Percentiles rank a stretch among this genome's conserved stretches.
Conservation (phyloP, 495 filamentous ascomycete genomes). For the Trichoderma reesei region DNA sequence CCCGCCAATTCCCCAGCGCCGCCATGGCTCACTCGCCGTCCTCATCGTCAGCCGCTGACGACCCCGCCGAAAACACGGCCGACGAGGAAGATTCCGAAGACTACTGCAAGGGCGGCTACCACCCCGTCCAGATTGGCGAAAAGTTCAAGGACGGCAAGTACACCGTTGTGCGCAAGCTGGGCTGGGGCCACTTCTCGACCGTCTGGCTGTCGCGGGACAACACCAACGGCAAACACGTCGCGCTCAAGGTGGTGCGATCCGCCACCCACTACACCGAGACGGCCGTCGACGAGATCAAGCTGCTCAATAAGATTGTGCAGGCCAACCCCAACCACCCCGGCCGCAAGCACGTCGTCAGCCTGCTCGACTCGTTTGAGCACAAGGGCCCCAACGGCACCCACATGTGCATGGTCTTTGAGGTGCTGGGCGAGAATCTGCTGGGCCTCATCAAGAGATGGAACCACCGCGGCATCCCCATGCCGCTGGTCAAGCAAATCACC, state of each 20-base stretch:
- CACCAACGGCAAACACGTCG: constrained; percentile 84
- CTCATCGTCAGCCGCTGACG: constrained; percentile 70
- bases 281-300: constrained; percentile 96
- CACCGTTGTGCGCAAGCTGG: constrained; percentile 90
- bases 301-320: constrained; percentile 90
- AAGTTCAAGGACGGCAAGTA: constrained; percentile 97
- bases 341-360: constrained; percentile 85
- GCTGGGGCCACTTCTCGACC: constrained; percentile 98
- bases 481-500: constrained; percentile 94
- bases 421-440: constrained; percentile 88
- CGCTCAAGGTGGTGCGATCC: constrained; percentile 93
- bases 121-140: constrained; percentile 87
- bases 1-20: constrained; percentile 18
- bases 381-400: constrained; percentile 94
- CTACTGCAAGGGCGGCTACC: constrained; percentile 98
- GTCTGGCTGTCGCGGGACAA: constrained; percentile 96
- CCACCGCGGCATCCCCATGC: constrained; percentile 91
- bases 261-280: constrained; percentile 98
- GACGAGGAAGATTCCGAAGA: constrained; percentile 99
- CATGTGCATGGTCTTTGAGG: constrained; percentile 99
- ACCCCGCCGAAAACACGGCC: constrained; percentile 83
- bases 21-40: constrained; percentile 62
- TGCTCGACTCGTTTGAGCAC: constrained; percentile 95
- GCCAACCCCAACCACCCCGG: constrained; percentile 91
- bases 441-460: constrained; percentile 98